Evolutionary conservation across 2,329 filamentous ascomycete species (phyloP), one percentile per base, ranked within the genome.

Genomic region (Penicillium sp.): DNA sequence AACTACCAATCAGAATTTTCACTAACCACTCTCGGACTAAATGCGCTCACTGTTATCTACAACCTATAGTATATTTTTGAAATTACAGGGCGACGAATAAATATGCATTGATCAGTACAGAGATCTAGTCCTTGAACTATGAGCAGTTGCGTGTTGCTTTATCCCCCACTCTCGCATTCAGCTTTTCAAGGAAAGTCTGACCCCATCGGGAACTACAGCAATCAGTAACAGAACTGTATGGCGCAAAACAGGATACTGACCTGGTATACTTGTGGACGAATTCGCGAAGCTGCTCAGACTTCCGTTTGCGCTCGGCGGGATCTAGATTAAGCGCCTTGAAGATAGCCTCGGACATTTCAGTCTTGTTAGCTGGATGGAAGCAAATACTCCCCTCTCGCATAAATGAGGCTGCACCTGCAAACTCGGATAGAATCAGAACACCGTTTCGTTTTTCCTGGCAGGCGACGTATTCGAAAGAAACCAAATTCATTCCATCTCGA

Each of bases 391-490:
- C 92, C 62, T 93, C 93, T 53, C 62, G 57, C 72, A 97, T 84
- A 52, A 89, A 95, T 71, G 96, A 90, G 0, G 93, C 92, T 1
- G 93, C 93, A n/a, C 93, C 93, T 0, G 93, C 91, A 72, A 97
- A 97, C 71, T 97, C 92, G 75, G 92, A 96, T 37, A 97, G 84
- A 52, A 97, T 91, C 84, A 98, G 90, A 51, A 93, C 90, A 47
- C 93, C 93, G 70, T 96, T 90, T 53, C 89, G 86, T 68, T 93
- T 84, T 64, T 88, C 84, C 73, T 97, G 93, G 22, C 90, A 93
- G 16, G 93, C 93, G 59, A 97, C 95, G 77, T 97, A 98, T 76
- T 98, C 93, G 75, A 96, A 97, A 0, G 91, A 93, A 21, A 98
- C 93, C 14, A 98, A 84, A 74, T 98, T 98, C 93, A 98, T 97